Conservation (phyloP, 2,329 filamentous ascomycete species). For the Aspergillus calidoustus region DNA sequence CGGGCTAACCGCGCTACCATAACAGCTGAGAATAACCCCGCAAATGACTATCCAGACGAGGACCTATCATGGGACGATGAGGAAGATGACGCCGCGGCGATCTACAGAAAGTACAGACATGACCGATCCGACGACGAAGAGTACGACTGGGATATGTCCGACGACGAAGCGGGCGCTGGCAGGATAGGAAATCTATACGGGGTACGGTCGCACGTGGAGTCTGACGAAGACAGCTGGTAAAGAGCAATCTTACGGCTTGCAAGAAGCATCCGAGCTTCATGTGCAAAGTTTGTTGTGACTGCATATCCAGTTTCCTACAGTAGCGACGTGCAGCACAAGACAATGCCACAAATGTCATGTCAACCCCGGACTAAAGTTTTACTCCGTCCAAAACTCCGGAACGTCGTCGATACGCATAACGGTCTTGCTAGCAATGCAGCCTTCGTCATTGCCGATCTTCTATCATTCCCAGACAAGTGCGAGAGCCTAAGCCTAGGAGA, state of each 20-base stretch:
- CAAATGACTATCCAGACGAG: conserved; percentile 57
- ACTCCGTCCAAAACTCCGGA: background rate
- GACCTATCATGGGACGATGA: conserved; percentile 55
- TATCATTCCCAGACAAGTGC: background rate
- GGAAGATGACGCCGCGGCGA: conserved; percentile 43
- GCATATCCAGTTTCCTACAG: conserved; percentile 4
- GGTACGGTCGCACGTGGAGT: conserved; percentile 32
- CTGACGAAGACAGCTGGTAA: conserved; percentile 32
- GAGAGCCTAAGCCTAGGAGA: background rate
- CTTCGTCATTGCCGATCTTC: conserved; percentile 2
- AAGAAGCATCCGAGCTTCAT: background rate
- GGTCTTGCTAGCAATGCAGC: background rate
- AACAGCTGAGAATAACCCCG: conserved; percentile 54
- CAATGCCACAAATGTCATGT: background rate
- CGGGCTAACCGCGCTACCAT: conserved; percentile 10
- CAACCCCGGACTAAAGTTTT: background rate
- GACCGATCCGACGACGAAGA: conserved; percentile 51
- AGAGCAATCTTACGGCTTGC: background rate
- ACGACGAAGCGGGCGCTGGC: conserved; percentile 31
- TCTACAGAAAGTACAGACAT: conserved; percentile 46
- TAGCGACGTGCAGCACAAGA: background rate
- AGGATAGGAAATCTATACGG: conserved; percentile 27
- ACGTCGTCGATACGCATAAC: background rate
- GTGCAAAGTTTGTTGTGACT: background rate
- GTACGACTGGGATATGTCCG: conserved; percentile 45